phyloP scores from a whole-genome alignment of 179 eudicot genomes.

The Spinacia oleracea region DNA sequence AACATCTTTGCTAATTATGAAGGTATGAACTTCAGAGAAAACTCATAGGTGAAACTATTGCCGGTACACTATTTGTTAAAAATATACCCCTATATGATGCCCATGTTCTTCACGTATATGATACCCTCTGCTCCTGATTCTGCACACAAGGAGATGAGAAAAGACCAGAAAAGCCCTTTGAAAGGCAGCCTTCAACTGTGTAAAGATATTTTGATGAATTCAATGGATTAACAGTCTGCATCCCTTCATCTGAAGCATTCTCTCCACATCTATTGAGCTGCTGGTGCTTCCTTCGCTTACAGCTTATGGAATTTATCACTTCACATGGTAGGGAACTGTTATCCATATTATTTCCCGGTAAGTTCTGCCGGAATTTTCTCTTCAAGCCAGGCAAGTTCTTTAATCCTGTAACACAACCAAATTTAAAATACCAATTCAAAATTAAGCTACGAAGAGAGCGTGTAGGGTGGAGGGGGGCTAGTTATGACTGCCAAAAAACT shows the following conservation, averaged over 20 bases:
- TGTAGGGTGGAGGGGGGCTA: too few relatives aligned
- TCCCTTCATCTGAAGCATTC: slow-evolving; percentile 31
- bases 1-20: neutral
- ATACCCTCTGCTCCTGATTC: slow-evolving; percentile 20
- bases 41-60: neutral
- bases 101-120: slow-evolving; percentile 2
- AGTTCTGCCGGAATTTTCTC: slow-evolving; percentile 54
- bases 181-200: slow-evolving; percentile 54
- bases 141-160: slow-evolving; percentile 16
- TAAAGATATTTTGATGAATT: slow-evolving; percentile 51
- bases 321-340: slow-evolving; percentile 26
- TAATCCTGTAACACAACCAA: slow-evolving; percentile 47
- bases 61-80: neutral
- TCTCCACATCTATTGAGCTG: slow-evolving; percentile 12
- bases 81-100: neutral
- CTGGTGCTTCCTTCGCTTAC: slow-evolving; percentile 50
- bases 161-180: slow-evolving; percentile 12
- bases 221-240: slow-evolving; percentile 28
- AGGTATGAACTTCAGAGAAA: neutral
- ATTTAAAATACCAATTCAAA: neutral
- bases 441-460: neutral
- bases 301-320: slow-evolving; percentile 20
- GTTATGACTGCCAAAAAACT: neutral
- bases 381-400: slow-evolving; percentile 67
- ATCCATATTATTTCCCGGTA: slow-evolving; percentile 31